phyloP scores from a whole-genome alignment of 169 alveolate genomes.

The Cryptosporidium xiaoi region DNA sequence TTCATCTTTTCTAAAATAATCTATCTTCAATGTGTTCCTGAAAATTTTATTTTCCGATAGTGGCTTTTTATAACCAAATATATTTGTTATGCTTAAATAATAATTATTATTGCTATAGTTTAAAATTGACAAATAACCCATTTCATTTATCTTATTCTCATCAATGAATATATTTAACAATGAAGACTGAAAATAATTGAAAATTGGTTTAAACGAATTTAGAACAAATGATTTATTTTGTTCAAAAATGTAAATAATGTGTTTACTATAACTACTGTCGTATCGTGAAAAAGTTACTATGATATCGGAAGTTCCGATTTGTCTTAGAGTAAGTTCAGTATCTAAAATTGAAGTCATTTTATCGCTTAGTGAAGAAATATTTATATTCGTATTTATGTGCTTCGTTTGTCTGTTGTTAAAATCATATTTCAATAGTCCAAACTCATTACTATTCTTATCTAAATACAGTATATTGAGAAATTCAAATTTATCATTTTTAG shows the following conservation, averaged over 20 bases:
- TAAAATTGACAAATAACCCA: background rate
- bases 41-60: slow-evolving; percentile 6
- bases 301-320: background rate
- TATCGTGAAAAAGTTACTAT: slow-evolving; percentile 14
- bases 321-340: background rate
- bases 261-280: slow-evolving; percentile 1
- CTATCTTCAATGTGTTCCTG: slow-evolving; percentile 32
- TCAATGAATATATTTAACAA: background rate
- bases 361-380: background rate
- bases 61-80: slow-evolving; percentile 15
- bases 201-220: slow-evolving; percentile 27
- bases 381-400: background rate
- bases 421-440: slow-evolving; percentile 23
- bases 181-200: slow-evolving; percentile 15
- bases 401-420: background rate
- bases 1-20: background rate
- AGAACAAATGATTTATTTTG: background rate
- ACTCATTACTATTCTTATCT: background rate
- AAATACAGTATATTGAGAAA: slow-evolving; percentile 5
- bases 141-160: background rate
- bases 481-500: background rate
- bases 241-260: slow-evolving; percentile 35
- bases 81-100: slow-evolving; percentile 37
- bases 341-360: background rate
- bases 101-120: slow-evolving; percentile 15